A percentile compares a stretch with the other conserved stretches of the same genome.
Conservation (phyloP, 78 protist genomes). For the Capsaspora owczarzaki region DNA sequence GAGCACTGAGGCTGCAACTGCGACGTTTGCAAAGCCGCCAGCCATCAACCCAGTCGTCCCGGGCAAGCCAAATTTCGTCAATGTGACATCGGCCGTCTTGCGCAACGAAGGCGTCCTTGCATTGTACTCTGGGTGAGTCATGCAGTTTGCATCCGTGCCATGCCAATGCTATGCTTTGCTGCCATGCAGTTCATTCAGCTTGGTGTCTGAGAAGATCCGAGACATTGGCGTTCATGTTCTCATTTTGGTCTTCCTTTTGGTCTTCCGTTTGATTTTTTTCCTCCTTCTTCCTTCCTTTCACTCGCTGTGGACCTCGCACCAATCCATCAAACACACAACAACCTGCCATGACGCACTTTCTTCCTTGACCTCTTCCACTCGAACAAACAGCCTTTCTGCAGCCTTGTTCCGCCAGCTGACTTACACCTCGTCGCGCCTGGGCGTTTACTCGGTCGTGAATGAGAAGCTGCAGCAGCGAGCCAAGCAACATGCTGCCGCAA, state of each 20-base stretch:
- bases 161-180: too few species aligned
- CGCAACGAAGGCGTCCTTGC: slow-evolving; percentile 18
- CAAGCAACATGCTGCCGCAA: background rate
- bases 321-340: background rate
- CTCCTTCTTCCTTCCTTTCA: background rate
- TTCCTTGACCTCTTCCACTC: background rate
- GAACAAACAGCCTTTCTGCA: slow-evolving; percentile 7
- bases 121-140: slow-evolving; percentile 11
- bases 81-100: background rate
- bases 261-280: background rate
- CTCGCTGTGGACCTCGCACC: background rate
- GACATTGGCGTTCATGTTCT: background rate
- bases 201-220: background rate
- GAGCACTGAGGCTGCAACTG: background rate
- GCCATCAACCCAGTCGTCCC: background rate
- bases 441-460: too few species aligned
- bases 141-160: background rate
- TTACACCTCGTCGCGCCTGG: slow-evolving; percentile 25
- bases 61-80: too few species aligned
- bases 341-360: background rate
- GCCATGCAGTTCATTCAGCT: too few species aligned
- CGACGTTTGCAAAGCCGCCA: background rate
- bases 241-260: background rate
- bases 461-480: too few species aligned
- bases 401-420: slow-evolving; percentile 28